Evolutionary conservation across 306 rosid genomes (phyloP), one percentile per base, ranked within the genome.

Genomic region (Lagenaria siceraria): DNA sequence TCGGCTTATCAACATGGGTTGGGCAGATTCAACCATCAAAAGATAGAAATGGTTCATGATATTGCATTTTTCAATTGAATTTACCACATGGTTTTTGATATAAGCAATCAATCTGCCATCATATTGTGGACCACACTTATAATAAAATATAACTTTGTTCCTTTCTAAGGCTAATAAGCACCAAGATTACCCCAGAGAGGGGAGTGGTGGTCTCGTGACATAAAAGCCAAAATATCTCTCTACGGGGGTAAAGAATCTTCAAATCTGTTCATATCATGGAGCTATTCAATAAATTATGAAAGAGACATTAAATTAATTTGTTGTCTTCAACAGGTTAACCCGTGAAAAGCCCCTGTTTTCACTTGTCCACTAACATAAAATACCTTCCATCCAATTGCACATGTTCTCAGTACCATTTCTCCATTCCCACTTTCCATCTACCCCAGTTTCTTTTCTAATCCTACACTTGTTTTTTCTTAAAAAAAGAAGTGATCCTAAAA

Each of bases 191-290:
- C 76, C 59, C 55, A 12, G 76, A 42, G 35, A 71, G 76, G 48
- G 76, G 8, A 73, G 24, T 27, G 27, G 61, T 49, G 77, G 61
- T 73, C 77, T 73, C 77, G 61, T 73, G 77, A 73, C 77, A 73
- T 19, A 73, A 51, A 73, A 73, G 77, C 77, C 77, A 71, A 71
- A 71, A 24, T 2, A n/a, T 15, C 40, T 48, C 61, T 29, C 60
- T 18, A 51, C 1, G 33, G 62, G 61, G 77, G 61, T 46, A 73
- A 49, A 73, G 77, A 73, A 73, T 73, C 77, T 73, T 51, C 25
- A 29, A 69, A 69, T 36, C 29, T 43, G 62, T 73, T 73, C 46
- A 73, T 73, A 17, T 15, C 60, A 51, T 25, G 8, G 38, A 43
- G 15, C 52, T 69, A 9, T 68, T 43, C 53, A 42, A 69, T 69